Percentiles rank a stretch among this genome's conserved stretches.
These are phyloP conservation scores for Nigrospora sphaerica DNA, from an alignment of 2,329 filamentous ascomycete species.

Conservation along the genomic window DNA sequence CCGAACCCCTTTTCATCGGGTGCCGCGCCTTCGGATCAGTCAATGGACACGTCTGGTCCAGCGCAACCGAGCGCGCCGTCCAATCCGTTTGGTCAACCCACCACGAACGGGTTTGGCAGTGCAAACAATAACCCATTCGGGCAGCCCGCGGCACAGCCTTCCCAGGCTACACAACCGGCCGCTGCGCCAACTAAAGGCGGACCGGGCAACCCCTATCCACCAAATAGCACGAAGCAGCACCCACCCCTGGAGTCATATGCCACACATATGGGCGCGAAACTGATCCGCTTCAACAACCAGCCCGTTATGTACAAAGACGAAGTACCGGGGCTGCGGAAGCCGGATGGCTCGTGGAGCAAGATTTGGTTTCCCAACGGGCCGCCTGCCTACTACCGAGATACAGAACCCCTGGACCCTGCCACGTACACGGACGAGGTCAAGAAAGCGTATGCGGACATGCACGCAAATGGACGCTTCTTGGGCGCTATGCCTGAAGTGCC, in stretches of 20 bases:
- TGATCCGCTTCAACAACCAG: conserved; percentile 57
- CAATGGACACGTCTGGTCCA: conserved; percentile 18
- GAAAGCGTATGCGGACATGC: conserved; percentile 57
- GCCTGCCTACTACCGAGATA: conserved; percentile 55
- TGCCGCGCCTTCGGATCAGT: conserved; percentile 5
- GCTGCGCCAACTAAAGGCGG: conserved; percentile 8
- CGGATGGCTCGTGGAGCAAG: conserved; percentile 50
- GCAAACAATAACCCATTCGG: conserved; percentile 17
- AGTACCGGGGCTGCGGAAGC: conserved; percentile 17
- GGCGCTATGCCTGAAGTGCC: conserved; percentile 72
- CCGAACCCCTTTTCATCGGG: conserved; percentile 13
- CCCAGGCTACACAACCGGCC: conserved; percentile 9
- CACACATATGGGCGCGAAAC: conserved; percentile 32
- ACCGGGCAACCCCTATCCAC: conserved; percentile 32
- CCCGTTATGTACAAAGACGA: conserved; percentile 49
- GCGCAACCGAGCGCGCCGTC: conserved; percentile 8
- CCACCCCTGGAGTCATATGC: conserved; percentile 37
- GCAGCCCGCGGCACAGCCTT: conserved; percentile 6
- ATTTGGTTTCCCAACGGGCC: conserved; percentile 71
- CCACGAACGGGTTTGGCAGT: conserved; percentile 7
- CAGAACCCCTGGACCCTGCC: conserved; percentile 44
- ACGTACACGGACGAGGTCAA: conserved; percentile 53
- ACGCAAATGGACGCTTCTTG: conserved; percentile 59
- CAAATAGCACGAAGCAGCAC: conserved; percentile 35
- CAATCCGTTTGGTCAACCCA: conserved; percentile 18